These are phyloP conservation scores for Solanum chiquidenum DNA, from an alignment of 257 asterid species.

Conservation along the genomic window DNA sequence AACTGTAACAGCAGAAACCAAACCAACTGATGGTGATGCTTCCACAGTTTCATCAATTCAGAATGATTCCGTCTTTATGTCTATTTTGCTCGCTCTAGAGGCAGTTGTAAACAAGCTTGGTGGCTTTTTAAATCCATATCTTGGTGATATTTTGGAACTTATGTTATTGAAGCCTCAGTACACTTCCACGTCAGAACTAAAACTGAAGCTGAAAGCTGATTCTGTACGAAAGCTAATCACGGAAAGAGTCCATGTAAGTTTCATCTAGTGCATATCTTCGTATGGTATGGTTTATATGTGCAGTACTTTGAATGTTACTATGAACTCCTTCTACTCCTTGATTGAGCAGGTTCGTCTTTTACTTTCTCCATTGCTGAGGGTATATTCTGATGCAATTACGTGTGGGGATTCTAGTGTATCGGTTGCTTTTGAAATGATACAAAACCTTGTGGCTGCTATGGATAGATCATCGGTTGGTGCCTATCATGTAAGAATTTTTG, in stretches of 20 bases:
- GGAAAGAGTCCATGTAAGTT: slow-evolving; percentile 71
- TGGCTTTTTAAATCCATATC: slow-evolving; percentile 69
- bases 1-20: slow-evolving; percentile 14
- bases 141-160: slow-evolving; percentile 53
- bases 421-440: slow-evolving; percentile 59
- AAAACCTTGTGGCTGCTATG: slow-evolving; percentile 56
- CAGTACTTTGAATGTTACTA: background rate
- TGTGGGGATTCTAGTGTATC: slow-evolving; percentile 68
- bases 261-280: background rate
- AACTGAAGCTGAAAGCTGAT: slow-evolving; percentile 60
- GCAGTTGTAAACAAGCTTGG: slow-evolving; percentile 76
- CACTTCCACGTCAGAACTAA: slow-evolving; percentile 35
- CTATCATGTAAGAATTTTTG: slow-evolving; percentile 67
- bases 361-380: slow-evolving; percentile 56
- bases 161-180: slow-evolving; percentile 58
- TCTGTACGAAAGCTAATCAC: slow-evolving; percentile 63
- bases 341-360: slow-evolving; percentile 67
- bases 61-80: slow-evolving; percentile 37
- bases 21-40: slow-evolving; percentile 5
- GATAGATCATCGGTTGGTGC: slow-evolving; percentile 60
- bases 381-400: slow-evolving; percentile 49
- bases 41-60: slow-evolving; percentile 19
- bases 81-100: slow-evolving; percentile 62
- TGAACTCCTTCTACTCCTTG: background rate
- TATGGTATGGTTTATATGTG: background rate